Base-by-base conservation (phyloP, 176 grass and related monocot genomes). In the Carex kokanica region DNA sequence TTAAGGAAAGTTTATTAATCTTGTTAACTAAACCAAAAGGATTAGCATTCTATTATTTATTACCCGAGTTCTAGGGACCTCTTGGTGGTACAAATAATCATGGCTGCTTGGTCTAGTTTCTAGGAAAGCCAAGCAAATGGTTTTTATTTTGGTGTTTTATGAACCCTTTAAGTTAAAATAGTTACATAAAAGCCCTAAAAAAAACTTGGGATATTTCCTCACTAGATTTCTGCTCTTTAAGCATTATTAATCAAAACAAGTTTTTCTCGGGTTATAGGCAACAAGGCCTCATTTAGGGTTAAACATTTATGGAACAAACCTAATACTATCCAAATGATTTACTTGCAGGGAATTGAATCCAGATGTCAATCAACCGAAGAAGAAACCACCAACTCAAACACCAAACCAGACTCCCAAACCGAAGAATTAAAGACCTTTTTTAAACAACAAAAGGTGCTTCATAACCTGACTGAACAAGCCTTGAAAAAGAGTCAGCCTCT, bases 401-500 rank as follows among this genome's bases (percentile, higher is more conserved):
- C 56, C 5, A 86, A 78, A 45, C 84, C 83, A 49, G 86, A 86
- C 47, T 49, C 64, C 41, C 89, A 99, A 86, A 78, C 64, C 58
- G 93, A 93, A 80, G 96, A 98, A 90, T 86, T 90, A 52, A 93
- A 83, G 79, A 56, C 61, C 83, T 70, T 93, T 41, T 12, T 90
- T 8, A 90, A 87, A 56, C 89, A 90, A 36, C 93, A 93, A 69
- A 99, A 91, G 88, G 58, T 93, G 59, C 60, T 95, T 8, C 74
- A 87, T 53, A 90, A 83, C 84, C 88, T 95, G 85, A 99, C 96
- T 38, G 93, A 93, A 49, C 93, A 99, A 82, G 96, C 96, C 86
- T 91, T 99, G 56, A 85, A 90, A 27, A 99, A 95, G 86, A 91
- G 88, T 73, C 96, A 93, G 27, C 96, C 96, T 85, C 86, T 99